These are phyloP conservation scores for Capsicum pubescens DNA, from an alignment of 257 asterid genomes.

Conservation along the genomic window DNA sequence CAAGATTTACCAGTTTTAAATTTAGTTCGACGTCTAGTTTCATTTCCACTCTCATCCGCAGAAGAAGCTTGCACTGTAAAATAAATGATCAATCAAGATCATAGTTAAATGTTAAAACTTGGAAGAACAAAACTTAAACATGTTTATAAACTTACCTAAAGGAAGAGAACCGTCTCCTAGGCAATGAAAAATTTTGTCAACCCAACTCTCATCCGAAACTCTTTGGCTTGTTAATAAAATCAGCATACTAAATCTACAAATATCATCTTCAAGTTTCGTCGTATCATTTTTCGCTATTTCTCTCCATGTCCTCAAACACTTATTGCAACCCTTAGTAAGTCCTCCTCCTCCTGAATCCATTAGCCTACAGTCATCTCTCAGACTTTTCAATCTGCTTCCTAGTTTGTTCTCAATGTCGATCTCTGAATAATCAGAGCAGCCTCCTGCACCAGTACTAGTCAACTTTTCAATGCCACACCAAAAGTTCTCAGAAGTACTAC, in stretches of 20 bases:
- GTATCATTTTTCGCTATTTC: slow-evolving; percentile 34
- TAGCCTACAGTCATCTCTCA: slow-evolving; percentile 50
- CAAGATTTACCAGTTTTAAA: slow-evolving; percentile 20
- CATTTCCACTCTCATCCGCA: slow-evolving; percentile 22
- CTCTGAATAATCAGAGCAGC: slow-evolving; percentile 62
- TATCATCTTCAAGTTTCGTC: slow-evolving; percentile 34
- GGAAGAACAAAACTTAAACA: not conserved
- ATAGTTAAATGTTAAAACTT: not conserved
- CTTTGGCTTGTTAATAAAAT: slow-evolving; percentile 56
- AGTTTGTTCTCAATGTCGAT: slow-evolving; percentile 45
- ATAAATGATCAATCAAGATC: not conserved
- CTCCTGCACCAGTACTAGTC: slow-evolving; percentile 55
- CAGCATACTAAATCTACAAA: slow-evolving; percentile 61
- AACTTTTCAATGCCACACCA: slow-evolving; percentile 65
- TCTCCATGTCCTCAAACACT: slow-evolving; percentile 56
- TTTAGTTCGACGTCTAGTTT: not conserved
- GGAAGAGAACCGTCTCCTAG: slow-evolving; percentile 51
- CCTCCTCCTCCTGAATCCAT: slow-evolving; percentile 37
- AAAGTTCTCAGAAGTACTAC: not conserved
- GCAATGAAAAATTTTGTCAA: slow-evolving; percentile 44
- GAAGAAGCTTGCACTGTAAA: not conserved
- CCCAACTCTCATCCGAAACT: slow-evolving; percentile 47
- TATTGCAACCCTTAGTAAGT: slow-evolving; percentile 41
- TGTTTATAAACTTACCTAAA: slow-evolving; percentile 46
- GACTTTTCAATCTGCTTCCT: slow-evolving; percentile 40